Conservation (phyloP, 2,329 filamentous ascomycete genomes). For the Colletotrichum tamarilloi region DNA sequence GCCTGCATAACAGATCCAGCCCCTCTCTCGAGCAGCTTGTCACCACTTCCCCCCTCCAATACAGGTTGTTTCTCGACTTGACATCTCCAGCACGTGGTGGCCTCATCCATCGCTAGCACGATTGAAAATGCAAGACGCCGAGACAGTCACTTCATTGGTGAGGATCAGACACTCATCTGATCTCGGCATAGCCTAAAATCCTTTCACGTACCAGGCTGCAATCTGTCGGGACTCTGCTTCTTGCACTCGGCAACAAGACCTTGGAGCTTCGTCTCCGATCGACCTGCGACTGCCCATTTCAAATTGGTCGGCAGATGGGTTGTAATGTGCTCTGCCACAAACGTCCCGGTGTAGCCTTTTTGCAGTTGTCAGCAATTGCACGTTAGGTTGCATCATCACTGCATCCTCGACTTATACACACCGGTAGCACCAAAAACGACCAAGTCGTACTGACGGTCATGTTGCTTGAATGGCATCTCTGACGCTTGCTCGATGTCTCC, state of each 20-base stretch:
- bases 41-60: not conserved
- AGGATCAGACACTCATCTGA: conserved; percentile 10
- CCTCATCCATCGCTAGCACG: not conserved
- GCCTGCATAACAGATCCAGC: conserved; percentile 4
- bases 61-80: not conserved
- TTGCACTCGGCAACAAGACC: conserved; percentile 75
- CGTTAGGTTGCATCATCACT: not conserved
- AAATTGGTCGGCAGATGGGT: conserved; percentile 77
- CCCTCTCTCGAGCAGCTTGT: not conserved
- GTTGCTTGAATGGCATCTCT: conserved; percentile 60
- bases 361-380: not conserved
- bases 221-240: conserved; percentile 74
- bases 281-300: conserved; percentile 89
- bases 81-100: not conserved
- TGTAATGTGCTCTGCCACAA: conserved; percentile 80
- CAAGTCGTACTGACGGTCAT: conserved; percentile 66
- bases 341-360: conserved; percentile 85
- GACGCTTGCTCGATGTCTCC: not conserved
- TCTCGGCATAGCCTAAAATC: conserved; percentile 2
- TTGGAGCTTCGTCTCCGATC: conserved; percentile 81
- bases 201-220: conserved; percentile 69
- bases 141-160: not conserved
- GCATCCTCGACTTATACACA: conserved; percentile 42
- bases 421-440: conserved; percentile 69
- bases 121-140: not conserved